Base-by-base conservation (phyloP, 1,139 yeast genomes). In the Arxiozyma slooffiae region DNA sequence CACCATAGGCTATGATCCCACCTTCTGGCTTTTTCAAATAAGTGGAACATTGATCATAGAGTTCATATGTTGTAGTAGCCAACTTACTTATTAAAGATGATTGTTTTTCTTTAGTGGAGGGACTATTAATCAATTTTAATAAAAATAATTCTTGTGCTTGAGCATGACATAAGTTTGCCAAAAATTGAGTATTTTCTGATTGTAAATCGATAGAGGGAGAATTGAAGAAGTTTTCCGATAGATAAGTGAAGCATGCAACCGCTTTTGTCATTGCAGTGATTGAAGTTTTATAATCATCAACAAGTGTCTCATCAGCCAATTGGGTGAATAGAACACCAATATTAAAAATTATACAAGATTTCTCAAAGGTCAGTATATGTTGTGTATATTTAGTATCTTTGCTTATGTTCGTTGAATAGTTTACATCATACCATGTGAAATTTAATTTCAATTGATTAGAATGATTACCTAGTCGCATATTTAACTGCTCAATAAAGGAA, bases 131-230 rank as follows among this genome's bases (percentile, higher is more conserved):
- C 30, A 82, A 77, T 57, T 80, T 84, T 60, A 83, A 69, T 5
- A 84, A 70, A 63, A 90, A 89, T 11, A 85, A 76, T 59, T 92
- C 97, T 64, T 89, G 97, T 2, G 94, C 86, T 65, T 92, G 96
- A 0, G 95, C 94, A 52, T 88, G 72, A 79, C 82, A 79, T 53
- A 90, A 67, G 56, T 76, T 77, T 17, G 76, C 67, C 51, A 90
- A 73, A 47, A 87, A 84, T 48, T 75, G 75, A 20, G 87, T 80
- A 1, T 89, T 81, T 36, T 82, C 79, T 48, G 84, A 85, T 52
- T 78, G 74, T 52, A 90, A 70, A 65, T 92, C 98, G 4, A 77
- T 73, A 7, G 92, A 81, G 0, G 97, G 97, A 0, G 97, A 95
- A 69, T 90, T 95, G 44, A 90, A 70, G 64, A 92, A 92, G 67